phyloP scores from a whole-genome alignment of 805 yeast genomes.

The Ogataea methylovora region DNA sequence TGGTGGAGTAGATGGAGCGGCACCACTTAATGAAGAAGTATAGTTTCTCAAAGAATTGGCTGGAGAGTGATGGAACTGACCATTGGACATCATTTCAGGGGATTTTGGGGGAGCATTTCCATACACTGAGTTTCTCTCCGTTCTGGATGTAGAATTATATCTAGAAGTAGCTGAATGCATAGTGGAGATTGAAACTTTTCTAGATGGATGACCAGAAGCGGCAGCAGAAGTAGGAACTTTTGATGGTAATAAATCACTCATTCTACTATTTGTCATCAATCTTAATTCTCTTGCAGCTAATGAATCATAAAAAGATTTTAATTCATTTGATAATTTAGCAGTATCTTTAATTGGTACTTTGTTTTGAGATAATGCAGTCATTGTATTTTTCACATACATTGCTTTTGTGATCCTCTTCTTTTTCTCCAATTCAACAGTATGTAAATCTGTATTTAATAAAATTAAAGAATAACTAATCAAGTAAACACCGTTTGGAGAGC shows the following conservation, averaged over 20 bases:
- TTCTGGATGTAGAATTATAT: no score
- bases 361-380: conserved; percentile 33
- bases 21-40: no score
- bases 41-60: no score
- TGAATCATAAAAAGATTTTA: conserved; percentile 37
- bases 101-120: neutral
- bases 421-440: conserved; percentile 40
- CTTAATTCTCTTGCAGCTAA: conserved; percentile 27
- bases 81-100: no score
- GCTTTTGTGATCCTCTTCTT: conserved; percentile 30
- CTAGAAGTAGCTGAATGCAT: neutral
- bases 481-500: conserved; percentile 52
- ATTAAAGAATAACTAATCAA: conserved; percentile 65
- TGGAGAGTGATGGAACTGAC: no score
- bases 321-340: conserved; percentile 28
- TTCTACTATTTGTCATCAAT: conserved; percentile 1
- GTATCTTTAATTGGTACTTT: conserved; percentile 10
- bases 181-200: neutral
- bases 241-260: neutral
- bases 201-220: neutral
- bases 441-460: conserved; percentile 70
- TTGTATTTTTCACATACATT: conserved; percentile 43
- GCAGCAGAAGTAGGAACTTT: neutral
- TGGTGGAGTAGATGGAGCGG: no score
- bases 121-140: neutral